These are phyloP conservation scores for Solanum piurae DNA, from an alignment of 257 asterid genomes.

Conservation along the genomic window DNA sequence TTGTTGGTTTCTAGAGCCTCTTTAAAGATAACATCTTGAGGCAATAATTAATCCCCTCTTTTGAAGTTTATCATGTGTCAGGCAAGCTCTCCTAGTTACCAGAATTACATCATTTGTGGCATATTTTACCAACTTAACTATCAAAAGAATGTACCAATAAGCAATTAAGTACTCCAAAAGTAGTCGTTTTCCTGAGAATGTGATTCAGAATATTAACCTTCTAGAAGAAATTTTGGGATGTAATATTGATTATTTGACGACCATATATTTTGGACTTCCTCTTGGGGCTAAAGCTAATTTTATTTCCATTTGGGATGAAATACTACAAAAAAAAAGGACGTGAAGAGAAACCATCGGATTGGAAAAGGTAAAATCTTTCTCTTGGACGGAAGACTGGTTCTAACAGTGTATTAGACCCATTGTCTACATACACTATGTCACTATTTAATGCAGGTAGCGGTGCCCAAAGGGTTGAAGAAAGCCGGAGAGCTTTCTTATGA, in stretches of 20 bases:
- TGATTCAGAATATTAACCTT: neutral
- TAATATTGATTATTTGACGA: neutral
- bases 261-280: neutral
- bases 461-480: neutral
- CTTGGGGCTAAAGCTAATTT: neutral
- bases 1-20: no score
- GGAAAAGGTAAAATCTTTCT: neutral
- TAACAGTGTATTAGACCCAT: neutral
- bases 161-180: neutral
- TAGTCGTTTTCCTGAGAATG: neutral
- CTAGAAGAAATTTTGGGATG: neutral
- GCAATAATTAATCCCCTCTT: no score
- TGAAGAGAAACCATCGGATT: neutral
- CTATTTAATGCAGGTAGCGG: neutral
- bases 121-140: neutral
- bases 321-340: neutral
- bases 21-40: no score
- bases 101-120: neutral
- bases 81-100: no score
- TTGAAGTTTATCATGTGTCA: no score
- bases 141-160: neutral
- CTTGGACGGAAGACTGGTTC: neutral
- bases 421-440: neutral
- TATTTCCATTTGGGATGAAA: neutral
- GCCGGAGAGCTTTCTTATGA: neutral